Evolutionary conservation across 805 yeast genomes (phyloP), one percentile per base, ranked within the genome.

Genomic region (Candida easanensis): DNA sequence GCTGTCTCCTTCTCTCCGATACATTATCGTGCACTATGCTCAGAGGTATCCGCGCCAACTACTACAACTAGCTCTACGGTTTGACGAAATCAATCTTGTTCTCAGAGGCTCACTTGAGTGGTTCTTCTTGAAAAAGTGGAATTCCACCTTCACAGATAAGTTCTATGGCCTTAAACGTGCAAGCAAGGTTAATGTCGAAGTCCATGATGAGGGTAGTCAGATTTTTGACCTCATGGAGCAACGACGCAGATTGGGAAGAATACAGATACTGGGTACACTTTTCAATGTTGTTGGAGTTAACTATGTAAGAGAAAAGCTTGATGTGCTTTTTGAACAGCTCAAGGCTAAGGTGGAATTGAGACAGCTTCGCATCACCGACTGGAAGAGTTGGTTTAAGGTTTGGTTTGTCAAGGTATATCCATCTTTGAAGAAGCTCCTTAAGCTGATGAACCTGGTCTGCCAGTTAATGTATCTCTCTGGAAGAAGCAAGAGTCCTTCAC

Each of bases 61-160:
- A 14, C 70, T 88, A 14, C 62, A 72, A 44, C 50, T 84, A 4
- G 77, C 88, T 21, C 79, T 84, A 53, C 68, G 70, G 34, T 89
- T 85, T 57, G 97, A 91, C 60, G 96, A 88, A 66, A 56, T 88
- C 28, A 83, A 83, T 53, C 60, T 83, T 4, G 45, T 77, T 2
- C 46, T 83, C 3, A 68, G 90, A 55, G 80, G 85, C 0, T 44
- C 74, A 3, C 66, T 91, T 2, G 97, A 93, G 61, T 80, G 80
- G 70, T 73, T 76, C 48, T 86, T 82, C 52, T 62, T 91, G 38
- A 74, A 68, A 39, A 70, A 71, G 38, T 86, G 93, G 88, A 90
- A 87, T 55, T 79, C 95, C 0, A 79, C 93, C 2, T 88, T 91
- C 56, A 88, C 95, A 0, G 97, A 91, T 61, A 85, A 86, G 58